These are phyloP conservation scores for Chiua sp. DNA, from an alignment of 1,284 basidiomycete genomes.

Conservation along the genomic window DNA sequence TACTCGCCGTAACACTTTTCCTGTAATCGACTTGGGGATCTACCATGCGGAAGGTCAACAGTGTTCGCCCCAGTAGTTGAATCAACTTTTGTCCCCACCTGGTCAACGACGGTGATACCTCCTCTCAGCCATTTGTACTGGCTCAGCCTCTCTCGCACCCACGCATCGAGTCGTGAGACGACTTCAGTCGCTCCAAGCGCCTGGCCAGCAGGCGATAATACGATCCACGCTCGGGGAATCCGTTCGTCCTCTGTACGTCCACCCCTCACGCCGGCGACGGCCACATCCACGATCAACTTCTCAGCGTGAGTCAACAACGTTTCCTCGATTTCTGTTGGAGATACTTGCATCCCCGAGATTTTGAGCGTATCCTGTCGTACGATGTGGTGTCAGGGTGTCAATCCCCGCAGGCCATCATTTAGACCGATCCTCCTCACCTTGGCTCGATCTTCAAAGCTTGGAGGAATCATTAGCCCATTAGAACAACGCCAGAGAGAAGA, in stretches of 20 bases:
- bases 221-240: slow-evolving; percentile 76
- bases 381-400: slow-evolving; percentile 8
- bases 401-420: not conserved
- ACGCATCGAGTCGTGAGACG: slow-evolving; percentile 55
- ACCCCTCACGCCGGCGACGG: slow-evolving; percentile 73
- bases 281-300: slow-evolving; percentile 60
- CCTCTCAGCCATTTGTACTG: slow-evolving; percentile 76
- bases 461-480: not conserved
- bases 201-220: slow-evolving; percentile 59
- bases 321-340: slow-evolving; percentile 75
- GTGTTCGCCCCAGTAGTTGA: too few relatives aligned
- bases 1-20: slow-evolving; percentile 65
- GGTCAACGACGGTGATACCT: slow-evolving; percentile 63
- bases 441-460: slow-evolving; percentile 34
- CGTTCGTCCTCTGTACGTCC: slow-evolving; percentile 70
- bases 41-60: slow-evolving; percentile 23
- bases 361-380: slow-evolving; percentile 67
- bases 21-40: slow-evolving; percentile 75
- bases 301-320: slow-evolving; percentile 64
- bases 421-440: slow-evolving; percentile 22
- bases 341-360: slow-evolving; percentile 75
- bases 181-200: slow-evolving; percentile 49
- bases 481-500: not conserved
- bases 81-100: slow-evolving; percentile 44
- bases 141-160: slow-evolving; percentile 65